These are phyloP conservation scores for Cyberlindnera amylophila DNA, from an alignment of 805 yeast species.

Conservation along the genomic window DNA sequence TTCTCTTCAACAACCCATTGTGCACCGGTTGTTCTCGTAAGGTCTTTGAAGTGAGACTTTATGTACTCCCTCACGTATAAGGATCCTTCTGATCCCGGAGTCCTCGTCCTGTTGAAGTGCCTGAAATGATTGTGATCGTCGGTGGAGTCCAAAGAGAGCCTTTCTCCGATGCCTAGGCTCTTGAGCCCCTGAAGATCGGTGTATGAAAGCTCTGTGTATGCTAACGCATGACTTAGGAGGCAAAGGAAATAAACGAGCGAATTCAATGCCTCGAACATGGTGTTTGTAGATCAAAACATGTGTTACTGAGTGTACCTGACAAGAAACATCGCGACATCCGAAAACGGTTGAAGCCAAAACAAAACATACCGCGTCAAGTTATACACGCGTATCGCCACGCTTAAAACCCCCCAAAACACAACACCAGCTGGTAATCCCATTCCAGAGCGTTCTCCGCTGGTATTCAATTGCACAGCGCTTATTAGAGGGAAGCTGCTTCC, in stretches of 20 bases:
- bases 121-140: slow-evolving; percentile 19
- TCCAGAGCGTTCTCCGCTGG: no score
- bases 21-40: slow-evolving; percentile 27
- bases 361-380: no score
- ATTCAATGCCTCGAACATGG: no score
- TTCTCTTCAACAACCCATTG: slow-evolving; percentile 30
- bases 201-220: slow-evolving; percentile 11
- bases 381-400: no score
- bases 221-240: background rate
- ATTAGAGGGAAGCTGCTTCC: no score
- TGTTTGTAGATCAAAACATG: no score
- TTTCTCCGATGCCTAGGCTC: slow-evolving; percentile 5
- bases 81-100: slow-evolving; percentile 42
- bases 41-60: slow-evolving; percentile 28
- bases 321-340: no score
- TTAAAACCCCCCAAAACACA: no score
- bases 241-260: background rate
- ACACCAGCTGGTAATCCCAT: no score
- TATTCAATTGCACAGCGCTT: no score
- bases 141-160: slow-evolving; percentile 16
- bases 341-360: no score
- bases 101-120: slow-evolving; percentile 37
- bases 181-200: slow-evolving; percentile 4
- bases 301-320: no score
- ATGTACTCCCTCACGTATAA: slow-evolving; percentile 35